Percentiles rank a stretch among this genome's conserved stretches.
These are phyloP conservation scores for Neonothopanus nambi DNA, from an alignment of 1,284 basidiomycete genomes.

Conservation along the genomic window DNA sequence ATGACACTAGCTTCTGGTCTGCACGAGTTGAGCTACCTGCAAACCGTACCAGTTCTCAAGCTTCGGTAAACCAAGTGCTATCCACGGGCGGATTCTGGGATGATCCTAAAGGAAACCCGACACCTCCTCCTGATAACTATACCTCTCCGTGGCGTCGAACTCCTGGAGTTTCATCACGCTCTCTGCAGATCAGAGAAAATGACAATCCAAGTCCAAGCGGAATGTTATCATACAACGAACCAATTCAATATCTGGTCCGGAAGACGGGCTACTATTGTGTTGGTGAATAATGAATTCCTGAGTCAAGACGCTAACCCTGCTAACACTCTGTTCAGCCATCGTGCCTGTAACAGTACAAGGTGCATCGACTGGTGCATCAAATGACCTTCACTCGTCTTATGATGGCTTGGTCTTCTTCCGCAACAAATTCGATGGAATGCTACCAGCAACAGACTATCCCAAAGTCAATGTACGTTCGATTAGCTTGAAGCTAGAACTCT, in stretches of 20 bases:
- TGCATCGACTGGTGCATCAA: slow-evolving; percentile 33
- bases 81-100: slow-evolving; percentile 51
- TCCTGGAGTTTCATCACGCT: neutral
- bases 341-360: slow-evolving; percentile 78
- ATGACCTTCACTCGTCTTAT: slow-evolving; percentile 79
- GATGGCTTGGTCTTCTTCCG: slow-evolving; percentile 82
- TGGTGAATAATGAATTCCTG: slow-evolving; percentile 50
- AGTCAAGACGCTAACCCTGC: slow-evolving; percentile 3
- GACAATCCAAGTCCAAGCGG: slow-evolving; percentile 50
- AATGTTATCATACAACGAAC: slow-evolving; percentile 53
- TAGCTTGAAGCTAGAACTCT: neutral
- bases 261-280: slow-evolving; percentile 96
- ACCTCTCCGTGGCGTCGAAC: slow-evolving; percentile 47
- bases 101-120: slow-evolving; percentile 59
- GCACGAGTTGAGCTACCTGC: slow-evolving; percentile 61
- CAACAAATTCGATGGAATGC: slow-evolving; percentile 87
- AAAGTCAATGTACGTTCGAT: slow-evolving; percentile 81
- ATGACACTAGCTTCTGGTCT: slow-evolving; percentile 80
- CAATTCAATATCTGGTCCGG: slow-evolving; percentile 80
- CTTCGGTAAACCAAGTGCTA: slow-evolving; percentile 5
- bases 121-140: slow-evolving; percentile 45
- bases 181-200: slow-evolving; percentile 25
- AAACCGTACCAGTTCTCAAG: slow-evolving; percentile 25
- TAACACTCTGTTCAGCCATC: slow-evolving; percentile 53
- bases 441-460: slow-evolving; percentile 95